Conservation (phyloP, 192 early-diverging fungal species). For the Coemansia sp. region DNA sequence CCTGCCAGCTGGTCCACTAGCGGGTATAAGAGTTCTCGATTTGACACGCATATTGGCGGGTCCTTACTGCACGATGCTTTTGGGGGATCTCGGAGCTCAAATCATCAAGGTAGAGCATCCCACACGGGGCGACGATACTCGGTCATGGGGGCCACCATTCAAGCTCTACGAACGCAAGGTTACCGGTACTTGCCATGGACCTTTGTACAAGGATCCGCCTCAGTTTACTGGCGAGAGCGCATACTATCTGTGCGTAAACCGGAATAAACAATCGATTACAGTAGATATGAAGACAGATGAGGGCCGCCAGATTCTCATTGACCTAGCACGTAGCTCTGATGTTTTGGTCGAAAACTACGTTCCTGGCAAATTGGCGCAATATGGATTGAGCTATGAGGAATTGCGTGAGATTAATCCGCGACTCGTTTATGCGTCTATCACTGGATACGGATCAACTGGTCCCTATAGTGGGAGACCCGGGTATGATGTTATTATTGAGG, state of each 20-base stretch:
- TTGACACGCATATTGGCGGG: conserved; percentile 76
- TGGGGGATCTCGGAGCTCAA: conserved; percentile 83
- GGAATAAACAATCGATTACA: conserved; percentile 89
- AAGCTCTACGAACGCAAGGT: conserved; percentile 13
- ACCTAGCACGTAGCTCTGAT: conserved; percentile 70
- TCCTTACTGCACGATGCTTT: conserved; percentile 76
- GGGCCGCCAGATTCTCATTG: conserved; percentile 66
- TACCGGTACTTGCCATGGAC: conserved; percentile 39
- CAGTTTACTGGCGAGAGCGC: conserved; percentile 65
- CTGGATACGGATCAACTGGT: conserved; percentile 84
- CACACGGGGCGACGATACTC: conserved; percentile 81
- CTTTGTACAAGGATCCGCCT: conserved; percentile 24
- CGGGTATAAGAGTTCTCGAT: conserved; percentile 70
- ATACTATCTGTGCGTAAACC: conserved; percentile 90
- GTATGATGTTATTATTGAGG: conserved; percentile 89
- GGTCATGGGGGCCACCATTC: conserved; percentile 79
- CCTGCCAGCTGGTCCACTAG: conserved; percentile 51
- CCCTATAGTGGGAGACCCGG: conserved; percentile 80
- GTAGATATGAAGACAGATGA: conserved; percentile 74
- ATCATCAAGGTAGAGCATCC: conserved; percentile 92
- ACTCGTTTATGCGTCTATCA: conserved; percentile 85
- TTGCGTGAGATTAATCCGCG: conserved; percentile 68
- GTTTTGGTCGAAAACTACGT: conserved; percentile 92
- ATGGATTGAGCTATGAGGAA: conserved; percentile 77
- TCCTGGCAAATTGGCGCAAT: conserved; percentile 77